A percentile compares a stretch with the other conserved stretches of the same genome.
phyloP scores from a whole-genome alignment of 2,329 filamentous ascomycete genomes.

The Ceratocystis alfenasii region DNA sequence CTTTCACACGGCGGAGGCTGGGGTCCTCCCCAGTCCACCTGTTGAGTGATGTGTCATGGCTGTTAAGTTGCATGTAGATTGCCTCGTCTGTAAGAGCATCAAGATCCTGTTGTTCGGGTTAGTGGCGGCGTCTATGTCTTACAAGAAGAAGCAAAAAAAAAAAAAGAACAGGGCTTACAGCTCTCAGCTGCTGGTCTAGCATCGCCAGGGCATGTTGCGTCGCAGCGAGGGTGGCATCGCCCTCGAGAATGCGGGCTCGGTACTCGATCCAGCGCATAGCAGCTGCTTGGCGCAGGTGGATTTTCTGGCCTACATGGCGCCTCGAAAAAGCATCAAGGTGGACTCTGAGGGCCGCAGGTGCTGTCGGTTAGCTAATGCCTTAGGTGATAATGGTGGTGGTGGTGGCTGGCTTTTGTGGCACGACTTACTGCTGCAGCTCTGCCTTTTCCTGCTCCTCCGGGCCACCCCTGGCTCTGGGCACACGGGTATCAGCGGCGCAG shows the following conservation, averaged over 20 bases:
- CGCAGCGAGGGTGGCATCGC: conserved; percentile 37
- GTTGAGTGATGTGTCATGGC: conserved; percentile 42
- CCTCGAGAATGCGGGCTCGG: conserved; percentile 42
- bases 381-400: background rate
- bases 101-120: conserved; percentile 39
- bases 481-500: conserved; percentile 49
- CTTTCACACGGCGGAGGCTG: conserved; percentile 43
- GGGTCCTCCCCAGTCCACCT: conserved; percentile 55
- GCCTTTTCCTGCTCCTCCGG: conserved; percentile 19
- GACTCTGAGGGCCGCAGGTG: conserved; percentile 33
- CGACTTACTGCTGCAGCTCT: conserved; percentile 15
- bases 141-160: background rate
- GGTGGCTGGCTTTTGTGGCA: background rate
- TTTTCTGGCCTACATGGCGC: conserved; percentile 53
- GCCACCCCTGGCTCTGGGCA: conserved; percentile 35
- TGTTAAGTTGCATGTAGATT: conserved; percentile 44
- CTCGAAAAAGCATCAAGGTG: conserved; percentile 49
- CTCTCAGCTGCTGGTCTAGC: conserved; percentile 46
- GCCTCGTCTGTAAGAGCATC: conserved; percentile 46
- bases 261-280: conserved; percentile 48
- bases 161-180: conserved; percentile 33
- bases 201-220: conserved; percentile 39
- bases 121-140: background rate
- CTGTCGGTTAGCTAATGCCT: background rate
- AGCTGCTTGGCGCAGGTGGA: conserved; percentile 48